A percentile compares a stretch with the other conserved stretches of the same genome.
phyloP scores from a whole-genome alignment of 352 stramenopile species.

The Pseudoperonospora humuli region DNA sequence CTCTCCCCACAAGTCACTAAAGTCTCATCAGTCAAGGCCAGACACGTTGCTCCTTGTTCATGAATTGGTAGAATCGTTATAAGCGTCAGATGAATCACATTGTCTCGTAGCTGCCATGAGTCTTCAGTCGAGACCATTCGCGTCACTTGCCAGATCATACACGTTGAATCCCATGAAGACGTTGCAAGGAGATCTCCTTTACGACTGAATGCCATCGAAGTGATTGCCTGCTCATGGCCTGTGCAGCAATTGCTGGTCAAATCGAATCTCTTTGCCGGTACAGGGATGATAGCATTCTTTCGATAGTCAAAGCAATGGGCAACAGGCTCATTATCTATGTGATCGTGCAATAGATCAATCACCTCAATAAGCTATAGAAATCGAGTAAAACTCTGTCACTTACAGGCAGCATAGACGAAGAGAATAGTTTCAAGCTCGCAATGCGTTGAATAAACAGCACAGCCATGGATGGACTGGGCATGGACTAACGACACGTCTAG shows the following conservation, averaged over 20 bases:
- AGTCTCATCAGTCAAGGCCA: conserved; percentile 25
- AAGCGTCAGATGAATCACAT: conserved; percentile 15
- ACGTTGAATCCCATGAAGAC: conserved; percentile 52
- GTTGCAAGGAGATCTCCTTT: conserved; percentile 31
- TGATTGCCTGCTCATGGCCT: conserved; percentile 49
- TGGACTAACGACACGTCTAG: conserved; percentile 22
- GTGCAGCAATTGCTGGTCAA: conserved; percentile 15
- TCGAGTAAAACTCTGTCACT: background rate
- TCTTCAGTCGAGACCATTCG: background rate
- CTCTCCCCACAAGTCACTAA: conserved; percentile 38
- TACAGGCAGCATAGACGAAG: conserved; percentile 43
- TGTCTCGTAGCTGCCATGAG: background rate
- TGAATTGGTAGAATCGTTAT: conserved; percentile 36
- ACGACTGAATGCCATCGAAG: conserved; percentile 37
- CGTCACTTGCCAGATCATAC: conserved; percentile 40
- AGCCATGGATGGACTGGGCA: conserved; percentile 29
- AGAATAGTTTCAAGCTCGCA: conserved; percentile 1
- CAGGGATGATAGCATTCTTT: conserved; percentile 2
- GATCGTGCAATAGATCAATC: background rate
- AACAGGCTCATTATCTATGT: conserved; percentile 17
- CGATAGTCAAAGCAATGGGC: conserved; percentile 11
- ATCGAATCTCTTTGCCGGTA: conserved; percentile 1
- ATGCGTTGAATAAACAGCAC: background rate
- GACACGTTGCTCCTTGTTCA: conserved; percentile 23
- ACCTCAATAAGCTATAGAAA: background rate